Evolutionary conservation across 441 rosid genomes (phyloP), one percentile per base, ranked within the genome.

Genomic region (Melastoma candidum): DNA sequence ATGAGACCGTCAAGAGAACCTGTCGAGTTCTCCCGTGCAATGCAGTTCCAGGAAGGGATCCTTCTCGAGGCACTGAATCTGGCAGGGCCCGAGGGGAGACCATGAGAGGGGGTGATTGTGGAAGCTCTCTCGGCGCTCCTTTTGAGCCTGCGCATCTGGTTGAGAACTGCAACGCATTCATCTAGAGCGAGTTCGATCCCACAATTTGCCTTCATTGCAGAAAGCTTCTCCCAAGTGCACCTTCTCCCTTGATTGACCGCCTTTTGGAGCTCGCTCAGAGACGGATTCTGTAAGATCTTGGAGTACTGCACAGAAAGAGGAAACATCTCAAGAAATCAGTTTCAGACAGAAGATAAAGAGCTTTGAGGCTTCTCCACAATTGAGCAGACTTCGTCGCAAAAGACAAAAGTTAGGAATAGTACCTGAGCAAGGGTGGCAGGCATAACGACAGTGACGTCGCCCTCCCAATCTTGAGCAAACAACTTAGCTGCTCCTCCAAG

Each of bases 381-480:
- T 6, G 7, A 29, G 7, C 7, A 29, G 7, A 29, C 36, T 29
- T 29, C 7, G 36, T 29, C 36, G 36, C 36, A 29, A 2, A 3
- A 29, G 7, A 29, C 36, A 29, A 29, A 29, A 29, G 7, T 29
- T 29, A 29, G 7, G 36, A 29, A 3, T 29, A 6, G 49, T 74
- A 92, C 98, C 98, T 92, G 98, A 72, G 94, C 76, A 47, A 84
- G 77, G 11, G 98, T 92, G 63, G 98, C 97, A 29, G 97, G 95
- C 94, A 88, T 85, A 57, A 92, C 95, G 56, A 88, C 94, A 44
- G 95, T 92, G 53, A 92, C 86, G 67, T 88, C 98, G 12, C 98
- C 98, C 71, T 92, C 97, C 98, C 98, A 88, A 51, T 92, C 98
- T 70, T 92, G 98, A 59, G 97, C 89, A 75, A 85, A 88, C 55